Base-by-base conservation (phyloP, 805 yeast species). In the Sugiyamaella smithiae region DNA sequence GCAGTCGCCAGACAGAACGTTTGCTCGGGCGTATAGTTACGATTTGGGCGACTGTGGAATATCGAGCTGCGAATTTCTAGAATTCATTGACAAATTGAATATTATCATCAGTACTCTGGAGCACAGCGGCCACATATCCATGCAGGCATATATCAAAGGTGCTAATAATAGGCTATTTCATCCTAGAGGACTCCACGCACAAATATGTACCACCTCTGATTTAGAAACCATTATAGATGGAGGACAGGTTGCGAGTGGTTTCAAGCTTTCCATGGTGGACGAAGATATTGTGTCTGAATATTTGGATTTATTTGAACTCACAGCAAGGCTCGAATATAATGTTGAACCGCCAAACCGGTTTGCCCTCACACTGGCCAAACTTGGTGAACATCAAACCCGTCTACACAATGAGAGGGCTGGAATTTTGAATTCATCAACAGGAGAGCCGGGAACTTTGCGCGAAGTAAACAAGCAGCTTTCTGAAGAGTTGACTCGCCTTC, bases 81-180 rank as follows among this genome's bases (percentile, higher is more conserved):
- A 35, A 20, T 35, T 35, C 22, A 19, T 35, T 16, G 38, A 35
- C 38, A 35, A 35, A 20, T 20, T 35, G 7, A 35, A 35, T 19
- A 35, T 35, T 35, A 19, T 35, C 12, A 16, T 14, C 22, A 19
- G 20, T 5, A 12, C 38, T 3, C 9, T 9, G 4, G 16, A 20
- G 22, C 22, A 16, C 5, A 14, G 7, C 19, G 9, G 12, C 20
- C 22, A 14, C 16, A 19, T 35, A 16, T n/a, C 38, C 5, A 35
- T 16, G 5, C 22, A 35, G 19, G 5, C 20, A 5, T 35, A 35
- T 35, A 14, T 35, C 19, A 14, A 35, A 12, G 22, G 3, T 14
- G 38, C 38, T 5, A 35, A 35, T 19, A 19, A 14, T 12, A 16
- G 5, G 19, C 5, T 35, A 12, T 35, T 35, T 19, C 16, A 4